phyloP scores from a whole-genome alignment of 306 rosid genomes.

The Prosopis cineraria region DNA sequence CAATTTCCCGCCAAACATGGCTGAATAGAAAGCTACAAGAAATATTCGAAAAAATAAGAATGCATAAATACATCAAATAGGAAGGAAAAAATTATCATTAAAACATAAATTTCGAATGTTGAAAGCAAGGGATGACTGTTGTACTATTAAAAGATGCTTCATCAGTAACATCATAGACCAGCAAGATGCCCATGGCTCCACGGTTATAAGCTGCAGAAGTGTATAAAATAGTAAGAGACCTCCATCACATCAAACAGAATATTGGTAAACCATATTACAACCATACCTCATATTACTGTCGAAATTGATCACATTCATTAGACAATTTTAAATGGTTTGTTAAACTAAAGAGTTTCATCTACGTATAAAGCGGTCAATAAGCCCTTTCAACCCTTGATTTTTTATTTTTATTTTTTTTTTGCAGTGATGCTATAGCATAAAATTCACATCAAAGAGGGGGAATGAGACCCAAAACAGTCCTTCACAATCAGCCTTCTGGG shows the following conservation, averaged over 20 bases:
- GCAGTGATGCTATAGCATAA: not conserved
- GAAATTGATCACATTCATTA: not conserved
- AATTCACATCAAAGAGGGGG: not conserved
- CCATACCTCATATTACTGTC: not conserved
- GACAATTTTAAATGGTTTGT: not conserved
- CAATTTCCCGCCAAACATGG: conserved; percentile 12
- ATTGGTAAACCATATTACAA: not conserved
- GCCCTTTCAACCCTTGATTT: not conserved
- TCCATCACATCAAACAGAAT: conserved; percentile 21
- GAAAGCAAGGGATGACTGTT: conserved; percentile 36
- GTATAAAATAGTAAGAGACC: conserved; percentile 29
- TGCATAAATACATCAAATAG: conserved; percentile 26
- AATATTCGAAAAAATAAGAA: not conserved
- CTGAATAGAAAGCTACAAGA: conserved; percentile 1
- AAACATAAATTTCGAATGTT: conserved; percentile 28
- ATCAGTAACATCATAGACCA: conserved; percentile 85
- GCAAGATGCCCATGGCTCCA: conserved; percentile 90
- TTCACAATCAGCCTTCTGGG: not conserved
- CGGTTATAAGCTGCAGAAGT: conserved; percentile 80
- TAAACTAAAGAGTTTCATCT: not conserved
- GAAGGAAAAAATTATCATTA: conserved; percentile 2
- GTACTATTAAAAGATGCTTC: conserved; percentile 85
- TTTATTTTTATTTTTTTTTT: too few relatives aligned
- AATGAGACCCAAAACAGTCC: not conserved
- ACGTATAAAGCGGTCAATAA: conserved; percentile 1